phyloP scores from a whole-genome alignment of 441 rosid species.

The Sinapis alba region DNA sequence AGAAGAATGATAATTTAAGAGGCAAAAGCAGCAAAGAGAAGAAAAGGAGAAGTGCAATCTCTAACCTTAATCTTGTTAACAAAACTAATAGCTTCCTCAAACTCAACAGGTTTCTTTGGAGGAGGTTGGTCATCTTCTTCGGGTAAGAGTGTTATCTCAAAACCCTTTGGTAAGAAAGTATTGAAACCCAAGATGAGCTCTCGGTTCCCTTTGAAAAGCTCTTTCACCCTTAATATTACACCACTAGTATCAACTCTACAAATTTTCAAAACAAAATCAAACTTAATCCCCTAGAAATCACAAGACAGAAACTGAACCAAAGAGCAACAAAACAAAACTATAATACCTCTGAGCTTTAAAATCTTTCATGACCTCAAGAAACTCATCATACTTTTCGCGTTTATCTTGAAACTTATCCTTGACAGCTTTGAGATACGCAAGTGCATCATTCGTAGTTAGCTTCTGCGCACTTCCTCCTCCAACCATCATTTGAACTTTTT shows the following conservation, averaged over 20 bases:
- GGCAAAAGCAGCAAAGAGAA: conserved; percentile 13
- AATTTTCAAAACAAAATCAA: conserved; percentile 22
- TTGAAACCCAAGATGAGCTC: conserved; percentile 96
- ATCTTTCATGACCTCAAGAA: conserved; percentile 98
- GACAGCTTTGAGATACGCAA: conserved; percentile 93
- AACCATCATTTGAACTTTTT: conserved; percentile 53
- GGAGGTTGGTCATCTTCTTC: conserved; percentile 83
- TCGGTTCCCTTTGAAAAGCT: conserved; percentile 85
- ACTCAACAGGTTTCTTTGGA: conserved; percentile 94
- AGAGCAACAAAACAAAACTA: neutral
- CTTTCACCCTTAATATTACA: conserved; percentile 93
- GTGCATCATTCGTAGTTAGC: conserved; percentile 93
- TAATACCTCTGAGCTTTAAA: conserved; percentile 93
- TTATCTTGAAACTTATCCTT: conserved; percentile 92
- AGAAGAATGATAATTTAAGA: conserved; percentile 17
- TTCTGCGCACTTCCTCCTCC: conserved; percentile 64
- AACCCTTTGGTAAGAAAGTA: conserved; percentile 97
- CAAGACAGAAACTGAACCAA: neutral
- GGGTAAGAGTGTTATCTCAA: conserved; percentile 78
- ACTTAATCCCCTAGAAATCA: conserved; percentile 1
- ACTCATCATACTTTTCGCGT: conserved; percentile 89
- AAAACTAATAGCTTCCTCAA: conserved; percentile 96
- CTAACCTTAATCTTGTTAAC: conserved; percentile 98
- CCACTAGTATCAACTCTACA: conserved; percentile 90
- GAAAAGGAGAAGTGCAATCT: neutral